phyloP scores from a whole-genome alignment of 2,329 filamentous ascomycete species.

The Hymenoscyphus salicellus region DNA sequence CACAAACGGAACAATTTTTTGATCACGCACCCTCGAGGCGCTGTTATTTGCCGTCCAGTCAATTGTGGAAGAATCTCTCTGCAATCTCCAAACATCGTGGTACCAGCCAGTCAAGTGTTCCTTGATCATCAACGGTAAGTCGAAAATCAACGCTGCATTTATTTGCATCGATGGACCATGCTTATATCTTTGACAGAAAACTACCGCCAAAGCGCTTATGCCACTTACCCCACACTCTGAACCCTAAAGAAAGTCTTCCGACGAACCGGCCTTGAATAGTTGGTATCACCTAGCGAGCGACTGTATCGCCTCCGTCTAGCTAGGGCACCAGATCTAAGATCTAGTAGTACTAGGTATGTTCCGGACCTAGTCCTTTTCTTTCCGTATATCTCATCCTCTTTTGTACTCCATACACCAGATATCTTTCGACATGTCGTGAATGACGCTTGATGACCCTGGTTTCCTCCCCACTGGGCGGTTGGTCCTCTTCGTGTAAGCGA shows the following conservation, averaged over 20 bases:
- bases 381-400: constrained; percentile 14
- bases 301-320: not conserved
- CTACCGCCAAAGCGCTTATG: not conserved
- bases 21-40: constrained; percentile 7
- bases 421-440: constrained; percentile 17
- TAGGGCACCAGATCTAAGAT: not conserved
- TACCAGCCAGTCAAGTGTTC: not conserved
- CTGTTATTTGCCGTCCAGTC: constrained; percentile 3
- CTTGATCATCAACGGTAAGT: not conserved
- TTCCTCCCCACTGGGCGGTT: constrained; percentile 22
- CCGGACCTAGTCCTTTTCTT: constrained; percentile 16
- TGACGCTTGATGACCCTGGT: constrained; percentile 25
- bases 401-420: not conserved
- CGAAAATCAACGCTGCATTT: not conserved
- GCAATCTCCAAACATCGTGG: constrained; percentile 1
- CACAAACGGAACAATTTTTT: constrained; percentile 6
- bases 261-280: not conserved
- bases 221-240: not conserved
- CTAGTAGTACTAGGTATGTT: constrained; percentile 22
- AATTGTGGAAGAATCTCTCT: not conserved
- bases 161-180: constrained; percentile 12
- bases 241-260: not conserved
- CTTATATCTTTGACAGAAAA: constrained; percentile 24
- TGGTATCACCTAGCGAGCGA: not conserved
- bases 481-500: constrained; percentile 27